A percentile compares a stretch with the other conserved stretches of the same genome.
phyloP scores from a whole-genome alignment of 2,329 filamentous ascomycete species.

The Scopulariopsis brevicaulis region DNA sequence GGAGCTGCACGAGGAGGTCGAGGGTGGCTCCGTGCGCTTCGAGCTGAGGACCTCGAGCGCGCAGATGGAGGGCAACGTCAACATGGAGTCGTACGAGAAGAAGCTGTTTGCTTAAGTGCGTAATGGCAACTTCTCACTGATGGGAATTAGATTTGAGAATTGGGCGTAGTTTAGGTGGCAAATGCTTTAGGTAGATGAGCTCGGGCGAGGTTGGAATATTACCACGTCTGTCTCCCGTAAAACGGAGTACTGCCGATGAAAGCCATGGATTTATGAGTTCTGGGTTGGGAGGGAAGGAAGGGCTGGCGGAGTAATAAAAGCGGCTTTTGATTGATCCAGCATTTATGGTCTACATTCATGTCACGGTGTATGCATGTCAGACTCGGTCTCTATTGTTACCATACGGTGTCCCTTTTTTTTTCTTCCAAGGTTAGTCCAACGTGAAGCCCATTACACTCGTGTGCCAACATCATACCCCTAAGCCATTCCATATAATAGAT shows the following conservation, averaged over 20 bases:
- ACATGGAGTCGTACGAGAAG: conserved; percentile 99
- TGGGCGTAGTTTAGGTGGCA: neutral
- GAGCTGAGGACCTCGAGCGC: conserved; percentile 91
- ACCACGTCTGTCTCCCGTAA: neutral
- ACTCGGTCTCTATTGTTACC: neutral
- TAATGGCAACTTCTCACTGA: neutral
- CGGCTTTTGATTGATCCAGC: neutral
- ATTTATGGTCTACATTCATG: neutral
- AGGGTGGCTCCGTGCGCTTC: conserved; percentile 70
- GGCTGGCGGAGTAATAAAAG: neutral
- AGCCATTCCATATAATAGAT: neutral
- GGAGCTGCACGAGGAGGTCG: conserved; percentile 66
- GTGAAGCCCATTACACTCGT: neutral
- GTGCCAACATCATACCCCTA: neutral
- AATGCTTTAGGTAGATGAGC: neutral
- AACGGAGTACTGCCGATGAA: neutral
- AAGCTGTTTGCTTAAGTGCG: conserved; percentile 78
- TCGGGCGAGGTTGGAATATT: neutral
- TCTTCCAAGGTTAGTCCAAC: neutral
- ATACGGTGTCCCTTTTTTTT: neutral
- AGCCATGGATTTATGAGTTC: neutral
- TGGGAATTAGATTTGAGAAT: neutral
- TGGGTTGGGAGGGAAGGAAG: neutral
- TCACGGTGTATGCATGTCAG: neutral
- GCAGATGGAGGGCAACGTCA: conserved; percentile 92